These are phyloP conservation scores for Cenchrus americanus DNA, from an alignment of 176 grass and related monocot genomes.

Conservation along the genomic window DNA sequence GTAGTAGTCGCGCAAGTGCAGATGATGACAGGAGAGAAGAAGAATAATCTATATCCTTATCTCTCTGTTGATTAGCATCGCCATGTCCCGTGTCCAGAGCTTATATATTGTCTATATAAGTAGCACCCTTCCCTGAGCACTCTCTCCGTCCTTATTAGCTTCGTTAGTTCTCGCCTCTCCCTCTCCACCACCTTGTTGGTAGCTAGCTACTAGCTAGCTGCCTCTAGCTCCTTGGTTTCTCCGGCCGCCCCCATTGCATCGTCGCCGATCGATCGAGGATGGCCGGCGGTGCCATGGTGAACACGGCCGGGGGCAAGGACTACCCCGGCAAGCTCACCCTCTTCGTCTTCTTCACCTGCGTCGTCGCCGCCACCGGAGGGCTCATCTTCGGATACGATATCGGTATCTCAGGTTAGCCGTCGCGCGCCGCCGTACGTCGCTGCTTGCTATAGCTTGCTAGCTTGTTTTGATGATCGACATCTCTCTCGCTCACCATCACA, in stretches of 20 bases:
- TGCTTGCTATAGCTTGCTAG: no score
- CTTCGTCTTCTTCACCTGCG: conserved; percentile 61
- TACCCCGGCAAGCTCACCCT: conserved; percentile 69
- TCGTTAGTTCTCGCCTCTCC: not conserved
- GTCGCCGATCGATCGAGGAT: conserved; percentile 31
- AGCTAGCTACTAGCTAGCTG: not conserved
- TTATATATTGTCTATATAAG: conserved; percentile 17
- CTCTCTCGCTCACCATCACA: no score
- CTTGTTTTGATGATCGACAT: no score
- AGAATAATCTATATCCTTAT: not conserved
- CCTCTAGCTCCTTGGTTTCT: not conserved
- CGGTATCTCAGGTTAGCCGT: conserved; percentile 58
- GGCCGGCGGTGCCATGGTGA: conserved; percentile 64
- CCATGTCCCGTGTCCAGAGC: not conserved
- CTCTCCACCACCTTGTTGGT: not conserved
- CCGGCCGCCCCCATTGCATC: not conserved
- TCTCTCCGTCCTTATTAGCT: not conserved
- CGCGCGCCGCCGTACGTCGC: no score
- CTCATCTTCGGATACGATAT: conserved; percentile 79
- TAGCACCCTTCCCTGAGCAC: not conserved
- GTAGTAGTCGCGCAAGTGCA: not conserved
- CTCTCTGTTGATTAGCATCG: not conserved
- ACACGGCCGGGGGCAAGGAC: conserved; percentile 47
- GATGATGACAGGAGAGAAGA: not conserved
- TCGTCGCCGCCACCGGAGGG: conserved; percentile 64